Base-by-base conservation (phyloP, 371 early-diverging fungal genomes). In the Mortierella sp. region DNA sequence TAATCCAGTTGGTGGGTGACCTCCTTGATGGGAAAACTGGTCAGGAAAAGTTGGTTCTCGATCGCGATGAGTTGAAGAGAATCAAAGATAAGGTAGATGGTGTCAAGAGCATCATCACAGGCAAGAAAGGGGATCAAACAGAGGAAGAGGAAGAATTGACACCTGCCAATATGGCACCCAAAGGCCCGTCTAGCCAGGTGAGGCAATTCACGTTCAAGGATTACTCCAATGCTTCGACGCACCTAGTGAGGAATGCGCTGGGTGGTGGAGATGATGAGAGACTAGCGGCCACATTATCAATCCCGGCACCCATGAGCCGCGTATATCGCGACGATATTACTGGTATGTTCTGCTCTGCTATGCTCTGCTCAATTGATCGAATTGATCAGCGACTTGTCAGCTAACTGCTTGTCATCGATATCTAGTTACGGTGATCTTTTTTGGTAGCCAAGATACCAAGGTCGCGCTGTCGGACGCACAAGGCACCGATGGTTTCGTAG, bases 251-350 rank as follows among this genome's bases (percentile, higher is more conserved):
- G 45, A 85, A 93, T 56, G 93, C 96, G 0, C 68, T 95, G 23
- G 89, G 90, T 9, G 86, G 85, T 3, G 81, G 82, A 5, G 74
- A 82, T 64, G 79, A 78, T n/a, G 71, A 78, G 26, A 63, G 57
- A 23, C 31, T 72, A 56, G 69, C 74, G 7, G 65, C 72, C 2
- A 67, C 68, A n/a, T 55, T 81, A 3, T 70, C 81, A 24, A 69
- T 81, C 18, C 81, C 80, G 7, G 45, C 82, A 9, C 83, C 83
- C 3, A 72, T 80, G 64, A 71, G 80, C 39, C 87, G 98, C 43
- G 72, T 87, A n/a, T 94, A 88, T 72, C 85, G 97, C 13, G 98
- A 98, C 78, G 98, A 98, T 69, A 94, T 98, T 53, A 97, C 98
- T 0, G 66, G 76, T 76, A 64, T 38, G 62, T 48, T 58, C 12